Base-by-base conservation (phyloP, 1,139 yeast species). In the Debaryomycetaceae sp. region DNA sequence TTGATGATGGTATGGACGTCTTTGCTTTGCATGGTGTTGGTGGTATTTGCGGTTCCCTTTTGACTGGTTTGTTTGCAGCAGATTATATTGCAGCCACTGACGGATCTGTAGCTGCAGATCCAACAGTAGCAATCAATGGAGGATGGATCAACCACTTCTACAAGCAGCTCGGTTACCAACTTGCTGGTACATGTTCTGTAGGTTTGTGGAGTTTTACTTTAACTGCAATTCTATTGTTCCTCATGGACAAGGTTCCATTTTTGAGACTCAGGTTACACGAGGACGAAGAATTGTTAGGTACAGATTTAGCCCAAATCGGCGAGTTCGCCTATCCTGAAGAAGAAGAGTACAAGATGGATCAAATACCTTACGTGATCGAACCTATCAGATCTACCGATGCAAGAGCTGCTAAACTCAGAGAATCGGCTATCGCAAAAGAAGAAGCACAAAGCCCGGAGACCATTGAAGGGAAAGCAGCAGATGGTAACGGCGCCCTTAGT, bases 131-230 rank as follows among this genome's bases (percentile, higher is more conserved):
- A n/a, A 87, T 87, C 50, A 71, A 59, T 29, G 95, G 96, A 56
- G 98, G 98, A 42, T 91, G 98, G 98, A 70, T 91, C 56, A 88
- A 87, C 74, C 94, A 87, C 59, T 83, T 89, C 74, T 91, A 77
- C 66, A 77, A 71, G 43, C 98, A 91, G 73, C 81, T 91, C 47
- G 97, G 96, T 44, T 89, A 83, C 73, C 98, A 91, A 72, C 73
- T 91, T 52, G 97, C 98, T 34, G 96, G 88, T 40, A 75, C 84
- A 48, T 70, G 75, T 47, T 75, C 96, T 18, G 79, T 83, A 45
- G 81, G 83, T 47, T 79, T 79, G 19, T 91, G 95, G 94, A 77
- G 96, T 9, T 87, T 87, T 58, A 76, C 67, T 13, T 77, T 89
- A 41, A 88, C 97, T 30, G 75, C 84, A 5, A 70, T 87, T 42